Conservation (phyloP, 306 rosid genomes). For the Cicer pinnatifidum region DNA sequence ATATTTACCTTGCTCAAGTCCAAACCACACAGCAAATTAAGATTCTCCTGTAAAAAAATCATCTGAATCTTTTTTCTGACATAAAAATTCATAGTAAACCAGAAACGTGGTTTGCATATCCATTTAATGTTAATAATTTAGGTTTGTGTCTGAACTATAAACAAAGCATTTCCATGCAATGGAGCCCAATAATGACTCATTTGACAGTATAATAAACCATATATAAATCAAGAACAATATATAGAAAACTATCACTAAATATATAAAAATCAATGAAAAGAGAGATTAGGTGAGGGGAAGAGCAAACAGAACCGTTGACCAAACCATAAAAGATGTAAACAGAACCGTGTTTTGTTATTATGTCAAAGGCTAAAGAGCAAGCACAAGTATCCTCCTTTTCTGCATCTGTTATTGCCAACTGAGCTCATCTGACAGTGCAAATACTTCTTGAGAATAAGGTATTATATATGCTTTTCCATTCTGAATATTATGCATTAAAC, state of each 20-base stretch:
- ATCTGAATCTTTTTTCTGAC: too few relatives aligned
- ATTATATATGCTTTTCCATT: background rate
- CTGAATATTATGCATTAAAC: background rate
- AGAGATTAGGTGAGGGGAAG: too few relatives aligned
- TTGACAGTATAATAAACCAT: background rate
- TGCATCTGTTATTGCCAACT: background rate
- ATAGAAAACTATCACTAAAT: too few relatives aligned
- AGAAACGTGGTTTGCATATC: too few relatives aligned
- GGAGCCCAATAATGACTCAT: background rate
- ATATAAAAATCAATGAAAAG: too few relatives aligned
- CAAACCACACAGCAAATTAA: too few relatives aligned
- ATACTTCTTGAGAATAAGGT: background rate
- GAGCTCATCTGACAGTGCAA: background rate
- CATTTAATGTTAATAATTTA: too few relatives aligned
- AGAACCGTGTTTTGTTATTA: background rate
- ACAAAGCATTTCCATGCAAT: background rate
- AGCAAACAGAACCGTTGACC: background rate
- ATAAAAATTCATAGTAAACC: too few relatives aligned
- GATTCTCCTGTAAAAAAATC: too few relatives aligned
- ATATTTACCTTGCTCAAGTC: too few relatives aligned
- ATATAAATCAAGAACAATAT: background rate
- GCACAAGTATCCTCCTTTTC: background rate
- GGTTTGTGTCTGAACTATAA: background rate
- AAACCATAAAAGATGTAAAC: background rate
- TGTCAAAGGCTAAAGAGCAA: background rate